A percentile compares a stretch with the other conserved stretches of the same genome.
phyloP scores from a whole-genome alignment of 2,329 filamentous ascomycete species.

The Aspergillus sp. region DNA sequence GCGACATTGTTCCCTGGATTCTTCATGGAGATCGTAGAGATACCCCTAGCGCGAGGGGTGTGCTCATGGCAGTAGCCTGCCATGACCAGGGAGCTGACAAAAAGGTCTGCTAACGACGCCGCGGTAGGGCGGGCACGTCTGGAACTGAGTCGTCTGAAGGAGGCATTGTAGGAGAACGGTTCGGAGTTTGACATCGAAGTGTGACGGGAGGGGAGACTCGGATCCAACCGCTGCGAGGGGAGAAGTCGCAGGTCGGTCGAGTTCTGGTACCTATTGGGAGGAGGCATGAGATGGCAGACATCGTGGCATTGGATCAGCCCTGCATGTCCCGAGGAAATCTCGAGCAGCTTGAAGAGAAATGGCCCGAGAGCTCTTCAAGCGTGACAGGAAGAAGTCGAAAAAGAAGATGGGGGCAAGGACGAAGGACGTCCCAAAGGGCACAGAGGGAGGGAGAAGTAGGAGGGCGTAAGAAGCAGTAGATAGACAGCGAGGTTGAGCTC shows the following conservation, averaged over 20 bases:
- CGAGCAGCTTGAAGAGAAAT: constrained; percentile 22
- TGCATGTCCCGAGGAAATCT: constrained; percentile 33
- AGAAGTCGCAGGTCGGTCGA: constrained; percentile 51
- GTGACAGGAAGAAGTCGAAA: constrained; percentile 2
- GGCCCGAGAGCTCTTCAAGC: constrained; percentile 17
- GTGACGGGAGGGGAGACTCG: constrained; percentile 24
- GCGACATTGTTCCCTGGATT: constrained; percentile 21
- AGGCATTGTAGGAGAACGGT: constrained; percentile 26
- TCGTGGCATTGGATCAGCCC: constrained; percentile 52
- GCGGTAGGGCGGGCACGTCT: constrained; percentile 33
- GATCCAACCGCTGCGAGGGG: constrained; percentile 47
- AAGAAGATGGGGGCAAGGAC: not conserved
- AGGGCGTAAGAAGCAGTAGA: not conserved
- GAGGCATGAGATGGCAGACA: constrained; percentile 67
- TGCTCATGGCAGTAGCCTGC: constrained; percentile 56
- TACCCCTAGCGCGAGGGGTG: constrained; percentile 36
- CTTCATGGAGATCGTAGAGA: constrained; percentile 29
- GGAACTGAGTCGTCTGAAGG: constrained; percentile 31
- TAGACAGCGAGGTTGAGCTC: constrained; percentile 10
- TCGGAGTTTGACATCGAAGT: constrained; percentile 35
- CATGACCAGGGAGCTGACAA: constrained; percentile 56
- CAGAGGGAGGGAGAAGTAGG: not conserved
- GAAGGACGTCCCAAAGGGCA: constrained; percentile 1
- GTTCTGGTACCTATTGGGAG: constrained; percentile 58
- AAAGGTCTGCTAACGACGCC: constrained; percentile 52